These are phyloP conservation scores for Sphaerulina vaccinii DNA, from an alignment of 2,329 filamentous ascomycete genomes.

Conservation along the genomic window DNA sequence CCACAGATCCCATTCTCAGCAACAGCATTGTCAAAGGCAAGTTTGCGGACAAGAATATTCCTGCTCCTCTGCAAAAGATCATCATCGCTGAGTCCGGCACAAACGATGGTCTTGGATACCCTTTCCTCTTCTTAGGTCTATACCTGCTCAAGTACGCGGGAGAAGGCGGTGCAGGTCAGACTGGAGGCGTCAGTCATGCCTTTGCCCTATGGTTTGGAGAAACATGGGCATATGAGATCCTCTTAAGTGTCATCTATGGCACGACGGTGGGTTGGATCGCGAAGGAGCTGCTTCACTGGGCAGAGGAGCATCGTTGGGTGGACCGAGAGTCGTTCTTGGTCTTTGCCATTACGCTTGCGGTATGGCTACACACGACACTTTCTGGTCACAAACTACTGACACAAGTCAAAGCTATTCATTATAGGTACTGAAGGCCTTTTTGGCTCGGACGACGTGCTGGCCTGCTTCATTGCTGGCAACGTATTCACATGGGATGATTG, in stretches of 20 bases:
- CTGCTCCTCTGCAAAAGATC: slow-evolving; percentile 72
- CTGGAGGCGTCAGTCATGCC: slow-evolving; percentile 63
- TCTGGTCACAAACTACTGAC: not conserved
- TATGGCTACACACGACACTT: slow-evolving; percentile 40
- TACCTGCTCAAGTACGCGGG: slow-evolving; percentile 78
- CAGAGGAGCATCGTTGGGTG: slow-evolving; percentile 75
- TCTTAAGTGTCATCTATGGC: slow-evolving; percentile 77
- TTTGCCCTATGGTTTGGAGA: slow-evolving; percentile 82
- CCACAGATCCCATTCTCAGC: slow-evolving; percentile 83
- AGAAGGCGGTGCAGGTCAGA: slow-evolving; percentile 53
- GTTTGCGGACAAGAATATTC: slow-evolving; percentile 88
- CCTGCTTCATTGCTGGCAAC: slow-evolving; percentile 90
- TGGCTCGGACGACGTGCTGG: slow-evolving; percentile 84
- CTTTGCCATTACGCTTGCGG: slow-evolving; percentile 77
- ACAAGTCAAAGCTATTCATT: slow-evolving; percentile 64
- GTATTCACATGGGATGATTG: slow-evolving; percentile 68
- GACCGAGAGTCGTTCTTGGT: slow-evolving; percentile 86
- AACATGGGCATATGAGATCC: slow-evolving; percentile 79
- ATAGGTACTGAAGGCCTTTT: slow-evolving; percentile 83
- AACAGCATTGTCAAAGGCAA: slow-evolving; percentile 91
- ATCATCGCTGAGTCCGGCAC: slow-evolving; percentile 71
- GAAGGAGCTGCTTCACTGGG: slow-evolving; percentile 79
- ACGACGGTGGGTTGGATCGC: slow-evolving; percentile 75
- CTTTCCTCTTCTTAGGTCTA: slow-evolving; percentile 80
- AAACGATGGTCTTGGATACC: slow-evolving; percentile 87